Conservation (phyloP, 2,329 filamentous ascomycete species). For the Ciborinia camelliae region DNA sequence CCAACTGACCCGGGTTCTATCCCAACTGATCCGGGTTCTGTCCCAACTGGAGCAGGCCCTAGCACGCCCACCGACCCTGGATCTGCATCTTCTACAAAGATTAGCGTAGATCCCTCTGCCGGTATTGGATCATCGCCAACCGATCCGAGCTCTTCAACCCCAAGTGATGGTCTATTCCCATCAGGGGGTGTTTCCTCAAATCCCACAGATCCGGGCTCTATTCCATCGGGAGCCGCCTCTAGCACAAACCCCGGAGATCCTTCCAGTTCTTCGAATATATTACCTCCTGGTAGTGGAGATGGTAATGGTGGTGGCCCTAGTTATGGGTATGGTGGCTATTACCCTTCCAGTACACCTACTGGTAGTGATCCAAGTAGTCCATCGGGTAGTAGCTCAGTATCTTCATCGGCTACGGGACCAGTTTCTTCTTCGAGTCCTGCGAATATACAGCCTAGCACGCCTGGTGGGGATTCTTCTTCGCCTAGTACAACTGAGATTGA, state of each 20-base stretch:
- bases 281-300: not conserved
- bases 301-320: not conserved
- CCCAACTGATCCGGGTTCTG: not conserved
- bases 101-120: too few relatives aligned
- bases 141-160: not conserved
- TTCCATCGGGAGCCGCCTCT: not conserved
- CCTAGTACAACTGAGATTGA: not conserved
- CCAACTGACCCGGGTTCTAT: not conserved
- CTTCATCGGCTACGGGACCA: not conserved
- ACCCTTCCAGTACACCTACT: not conserved
- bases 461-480: not conserved
- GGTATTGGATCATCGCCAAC: not conserved
- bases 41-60: not conserved
- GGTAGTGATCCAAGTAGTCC: not conserved
- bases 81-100: too few relatives aligned
- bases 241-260: not conserved
- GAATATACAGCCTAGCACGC: not conserved
- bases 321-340: not conserved
- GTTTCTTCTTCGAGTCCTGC: not conserved
- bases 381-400: not conserved
- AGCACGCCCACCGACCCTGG: too few relatives aligned
- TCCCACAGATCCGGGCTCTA: not conserved
- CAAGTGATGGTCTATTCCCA: not conserved
- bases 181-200: not conserved
- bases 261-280: not conserved